Evolutionary conservation across 441 rosid species (phyloP).

Genomic region (Capsella rubella): DNA sequence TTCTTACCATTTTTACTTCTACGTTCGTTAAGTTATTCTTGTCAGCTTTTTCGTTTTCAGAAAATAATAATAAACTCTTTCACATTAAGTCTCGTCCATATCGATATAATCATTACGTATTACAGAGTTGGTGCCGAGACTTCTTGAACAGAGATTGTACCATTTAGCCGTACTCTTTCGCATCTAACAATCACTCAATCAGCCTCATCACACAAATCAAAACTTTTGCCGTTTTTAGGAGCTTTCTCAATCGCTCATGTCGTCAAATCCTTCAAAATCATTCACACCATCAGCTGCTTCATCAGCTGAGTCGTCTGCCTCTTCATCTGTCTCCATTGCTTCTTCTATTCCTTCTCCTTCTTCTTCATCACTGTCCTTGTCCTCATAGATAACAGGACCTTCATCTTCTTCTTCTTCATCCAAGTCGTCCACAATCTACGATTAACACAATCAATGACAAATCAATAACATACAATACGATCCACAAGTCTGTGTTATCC

Average conservation of each 20-base stretch:
- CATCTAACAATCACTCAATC: conserved; percentile 25
- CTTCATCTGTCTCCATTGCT: conserved; percentile 45
- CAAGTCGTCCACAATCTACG: conserved; percentile 48
- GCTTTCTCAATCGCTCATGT: conserved; percentile 62
- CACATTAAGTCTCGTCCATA: conserved; percentile 16
- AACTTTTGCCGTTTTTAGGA: conserved; percentile 3
- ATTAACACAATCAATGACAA: conserved; percentile 23
- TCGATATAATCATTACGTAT: conserved; percentile 27
- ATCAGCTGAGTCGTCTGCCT: conserved; percentile 34
- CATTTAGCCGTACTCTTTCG: conserved; percentile 17
- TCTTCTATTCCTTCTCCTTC: conserved; percentile 49
- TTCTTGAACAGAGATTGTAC: not conserved
- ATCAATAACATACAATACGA: conserved; percentile 5
- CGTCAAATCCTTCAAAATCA: conserved; percentile 62
- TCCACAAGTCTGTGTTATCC: conserved; percentile 1
- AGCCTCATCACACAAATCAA: conserved; percentile 27
- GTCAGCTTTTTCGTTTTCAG: not conserved
- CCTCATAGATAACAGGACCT: conserved; percentile 75
- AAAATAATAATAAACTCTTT: not conserved
- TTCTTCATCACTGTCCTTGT: conserved; percentile 66
- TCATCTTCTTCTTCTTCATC: conserved; percentile 70
- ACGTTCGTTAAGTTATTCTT: not conserved
- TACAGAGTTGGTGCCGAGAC: conserved; percentile 28
- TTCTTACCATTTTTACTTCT: not conserved
- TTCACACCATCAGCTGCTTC: conserved; percentile 53